Conservation (phyloP, 306 rosid species). For the Hippophae rhamnoides region DNA sequence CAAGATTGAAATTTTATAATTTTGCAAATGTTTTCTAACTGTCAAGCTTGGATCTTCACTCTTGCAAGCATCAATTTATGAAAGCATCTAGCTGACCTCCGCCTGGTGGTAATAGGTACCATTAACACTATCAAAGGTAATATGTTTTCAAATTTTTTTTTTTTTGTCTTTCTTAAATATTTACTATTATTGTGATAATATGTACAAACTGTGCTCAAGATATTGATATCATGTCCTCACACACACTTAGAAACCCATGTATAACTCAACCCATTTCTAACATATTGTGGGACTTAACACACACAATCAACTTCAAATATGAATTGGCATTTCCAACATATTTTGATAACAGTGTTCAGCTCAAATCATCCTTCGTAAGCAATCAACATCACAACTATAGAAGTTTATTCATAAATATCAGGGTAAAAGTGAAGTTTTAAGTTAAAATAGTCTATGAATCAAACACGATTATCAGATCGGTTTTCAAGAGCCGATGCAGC, state of each 20-base stretch:
- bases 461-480: slow-evolving; percentile 27
- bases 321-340: slow-evolving; percentile 10
- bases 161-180: too few species aligned
- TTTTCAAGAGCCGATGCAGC: slow-evolving; percentile 80
- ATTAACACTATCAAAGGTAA: background rate
- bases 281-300: too few species aligned
- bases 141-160: too few species aligned
- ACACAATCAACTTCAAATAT: slow-evolving; percentile 15
- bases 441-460: slow-evolving; percentile 16
- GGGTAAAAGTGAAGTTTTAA: slow-evolving; percentile 1
- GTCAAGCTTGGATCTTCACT: slow-evolving; percentile 56
- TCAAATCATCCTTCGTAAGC: slow-evolving; percentile 9
- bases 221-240: too few species aligned
- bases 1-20: slow-evolving; percentile 23
- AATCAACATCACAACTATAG: slow-evolving; percentile 12
- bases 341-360: slow-evolving; percentile 12
- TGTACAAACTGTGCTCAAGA: too few species aligned
- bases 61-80: slow-evolving; percentile 14
- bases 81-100: background rate
- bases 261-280: too few species aligned
- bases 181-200: too few species aligned
- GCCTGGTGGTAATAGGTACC: slow-evolving; percentile 4
- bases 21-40: slow-evolving; percentile 43
- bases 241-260: too few species aligned
- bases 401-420: slow-evolving; percentile 28